Evolutionary conservation across 1,139 yeast genomes (phyloP), one percentile per base, ranked within the genome.

Genomic region (Pichia sp.): DNA sequence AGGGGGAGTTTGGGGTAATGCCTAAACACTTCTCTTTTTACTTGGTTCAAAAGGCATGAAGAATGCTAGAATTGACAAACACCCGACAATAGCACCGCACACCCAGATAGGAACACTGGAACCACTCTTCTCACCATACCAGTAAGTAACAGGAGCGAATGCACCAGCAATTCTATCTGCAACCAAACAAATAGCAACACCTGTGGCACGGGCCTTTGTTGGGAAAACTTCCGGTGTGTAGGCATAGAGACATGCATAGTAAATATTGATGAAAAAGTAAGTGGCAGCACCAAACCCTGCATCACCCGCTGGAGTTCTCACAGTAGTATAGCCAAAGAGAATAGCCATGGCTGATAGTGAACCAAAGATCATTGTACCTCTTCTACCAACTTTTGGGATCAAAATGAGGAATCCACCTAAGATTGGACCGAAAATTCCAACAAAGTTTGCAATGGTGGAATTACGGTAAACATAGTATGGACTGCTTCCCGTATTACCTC

Each of bases 181-280:
- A 3, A 70, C 64, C 33, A 71, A 58, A 12, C 74, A 64, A 26
- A 74, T 47, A n/a, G 75, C 74, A 46, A 67, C 65, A 14, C 80
- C 80, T 0, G 80, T 73, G 3, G 72, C 73, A 46, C 81, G 58
- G 18, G 74, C 73, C 15, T 59, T 57, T 3, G 77, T 62, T 1
- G 80, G 79, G 53, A 74, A 63, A 27, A 72, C 73, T 51, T 74
- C 81, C 0, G 80, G 79, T 1, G 78, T 69, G 42, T 69, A 73
- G 1, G 78, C 79, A 50, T 70, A 74, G 30, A 74, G 58, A 33
- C 67, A 67, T 1, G 75, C 75, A 48, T 70, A 73, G 56, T 73
- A 74, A 37, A 73, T 62, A 51, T 72, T 69, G 42, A 72, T 57
- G 37, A 68, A 60, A 37, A 74, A 61, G 49, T 66, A 72, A 16